Base-by-base conservation (phyloP, 1,139 yeast genomes). In the Kodamaea ohmeri region DNA sequence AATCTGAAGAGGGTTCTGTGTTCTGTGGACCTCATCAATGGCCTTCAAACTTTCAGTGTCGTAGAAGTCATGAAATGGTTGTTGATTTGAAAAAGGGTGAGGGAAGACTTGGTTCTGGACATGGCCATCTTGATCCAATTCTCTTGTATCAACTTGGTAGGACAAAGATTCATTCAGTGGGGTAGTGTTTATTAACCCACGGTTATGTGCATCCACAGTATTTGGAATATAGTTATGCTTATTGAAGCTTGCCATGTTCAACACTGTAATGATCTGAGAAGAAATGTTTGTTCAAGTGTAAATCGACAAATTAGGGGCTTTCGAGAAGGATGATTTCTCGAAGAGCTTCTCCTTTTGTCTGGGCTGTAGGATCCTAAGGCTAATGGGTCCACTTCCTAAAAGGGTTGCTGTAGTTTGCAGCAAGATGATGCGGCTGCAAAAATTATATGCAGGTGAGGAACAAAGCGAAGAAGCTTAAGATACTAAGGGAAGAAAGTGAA, bases 351-450 rank as follows among this genome's bases (percentile, higher is more conserved):
- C 22, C 9, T 20, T 20, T 9, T 20, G 22, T 20, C 8, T 6
- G 22, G 22, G 22, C 6, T 20, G 6, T 20, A n/a, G n/a, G n/a
- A n/a, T n/a, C n/a, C n/a, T n/a, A n/a, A n/a, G n/a, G n/a, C n/a
- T n/a, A n/a, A n/a, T n/a, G 22, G 6, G 22, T 6, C 22, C 22
- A 20, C 8, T 20, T 20, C 8, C 22, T 9, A 20, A 20, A 20
- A 20, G 22, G 8, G 22, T 13, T 13, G n/a, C 15, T 15, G 30
- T 27, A 14, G 9, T 15, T 27, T 14, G 30, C 30, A 16, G 30
- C 30, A 27, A 27, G 30, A 27, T 27, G 30, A 27, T 27, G 30
- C 12, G 30, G 30, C 30, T 27, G 30, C 30, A 27, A 27, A 27
- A 6, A 6, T 6, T 6, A 16, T 27, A 27, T 27, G 30, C 30